phyloP scores from a whole-genome alignment of 768 basidiomycete species.

The Hericium alpestre region DNA sequence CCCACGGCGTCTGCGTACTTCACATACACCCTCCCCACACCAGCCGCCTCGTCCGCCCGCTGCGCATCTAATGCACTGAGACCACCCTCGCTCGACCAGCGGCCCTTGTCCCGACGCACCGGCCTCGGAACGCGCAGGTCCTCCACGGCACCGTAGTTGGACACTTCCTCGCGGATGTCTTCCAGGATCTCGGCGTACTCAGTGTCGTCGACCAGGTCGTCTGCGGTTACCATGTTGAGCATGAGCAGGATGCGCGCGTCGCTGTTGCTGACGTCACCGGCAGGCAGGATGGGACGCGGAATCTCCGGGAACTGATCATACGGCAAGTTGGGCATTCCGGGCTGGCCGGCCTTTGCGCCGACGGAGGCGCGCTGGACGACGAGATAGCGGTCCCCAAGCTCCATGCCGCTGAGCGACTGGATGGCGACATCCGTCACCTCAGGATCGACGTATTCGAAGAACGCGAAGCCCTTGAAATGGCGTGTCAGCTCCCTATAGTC shows the following conservation, averaged over 20 bases:
- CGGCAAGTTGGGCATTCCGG: slow-evolving; percentile 54
- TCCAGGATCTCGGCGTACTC: slow-evolving; percentile 93
- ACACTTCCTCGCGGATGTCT: slow-evolving; percentile 87
- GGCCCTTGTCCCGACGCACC: slow-evolving; percentile 73
- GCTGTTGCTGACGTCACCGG: slow-evolving; percentile 48
- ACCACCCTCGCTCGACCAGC: slow-evolving; percentile 57
- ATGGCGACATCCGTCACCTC: slow-evolving; percentile 90
- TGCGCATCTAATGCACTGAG: slow-evolving; percentile 54
- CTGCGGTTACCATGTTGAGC: slow-evolving; percentile 96
- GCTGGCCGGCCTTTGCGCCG: slow-evolving; percentile 72
- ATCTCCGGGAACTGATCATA: slow-evolving; percentile 78
- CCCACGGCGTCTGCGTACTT: slow-evolving; percentile 57
- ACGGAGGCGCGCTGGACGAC: slow-evolving; percentile 96
- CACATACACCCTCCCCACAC: slow-evolving; percentile 94
- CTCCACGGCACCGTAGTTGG: slow-evolving; percentile 68
- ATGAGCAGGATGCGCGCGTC: slow-evolving; percentile 80
- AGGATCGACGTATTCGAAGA: slow-evolving; percentile 94
- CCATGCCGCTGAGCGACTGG: slow-evolving; percentile 93
- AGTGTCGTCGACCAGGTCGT: slow-evolving; percentile 81
- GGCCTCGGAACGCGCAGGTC: slow-evolving; percentile 87
- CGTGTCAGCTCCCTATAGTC: not conserved
- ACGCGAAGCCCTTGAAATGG: slow-evolving; percentile 79
- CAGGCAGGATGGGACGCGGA: slow-evolving; percentile 81
- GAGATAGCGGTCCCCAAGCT: slow-evolving; percentile 88
- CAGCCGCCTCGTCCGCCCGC: slow-evolving; percentile 76